A percentile compares a stretch with the other conserved stretches of the same genome.
Conservation (phyloP, 352 stramenopile genomes). For the Pythium aquatile region DNA sequence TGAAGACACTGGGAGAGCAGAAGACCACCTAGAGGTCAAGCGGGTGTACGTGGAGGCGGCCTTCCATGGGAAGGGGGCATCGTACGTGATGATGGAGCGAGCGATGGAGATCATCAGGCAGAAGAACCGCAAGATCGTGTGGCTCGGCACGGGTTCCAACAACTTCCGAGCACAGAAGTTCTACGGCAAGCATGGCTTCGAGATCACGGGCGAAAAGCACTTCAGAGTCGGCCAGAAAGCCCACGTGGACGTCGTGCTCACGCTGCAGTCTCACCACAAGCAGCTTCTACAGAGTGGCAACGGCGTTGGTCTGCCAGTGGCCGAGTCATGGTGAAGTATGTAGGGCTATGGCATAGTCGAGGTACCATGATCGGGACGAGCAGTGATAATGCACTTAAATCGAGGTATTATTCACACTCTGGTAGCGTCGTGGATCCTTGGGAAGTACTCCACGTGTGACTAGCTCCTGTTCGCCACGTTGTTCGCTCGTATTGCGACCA, state of each 20-base stretch:
- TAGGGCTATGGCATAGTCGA: too few species aligned
- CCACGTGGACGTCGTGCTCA: constrained; percentile 17
- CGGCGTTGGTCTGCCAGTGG: too few species aligned
- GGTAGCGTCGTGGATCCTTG: not conserved
- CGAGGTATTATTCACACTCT: not conserved
- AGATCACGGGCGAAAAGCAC: constrained; percentile 26
- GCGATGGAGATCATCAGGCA: constrained; percentile 22
- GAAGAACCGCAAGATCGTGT: constrained; percentile 30
- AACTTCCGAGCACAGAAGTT: constrained; percentile 35
- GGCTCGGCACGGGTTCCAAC: constrained; percentile 31
- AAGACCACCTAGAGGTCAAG: constrained; percentile 33
- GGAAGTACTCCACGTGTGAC: not conserved
- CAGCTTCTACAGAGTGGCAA: not conserved
- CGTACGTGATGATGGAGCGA: constrained; percentile 29
- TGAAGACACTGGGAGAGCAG: constrained; percentile 2
- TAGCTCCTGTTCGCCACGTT: not conserved
- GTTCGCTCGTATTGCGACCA: not conserved
- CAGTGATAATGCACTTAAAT: too few species aligned
- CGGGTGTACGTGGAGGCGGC: constrained; percentile 32
- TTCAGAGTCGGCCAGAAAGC: constrained; percentile 24
- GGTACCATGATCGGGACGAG: too few species aligned
- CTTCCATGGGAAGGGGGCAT: constrained; percentile 30
- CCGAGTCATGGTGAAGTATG: too few species aligned
- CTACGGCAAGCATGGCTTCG: constrained; percentile 36
- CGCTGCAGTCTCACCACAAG: not conserved